A percentile compares a stretch with the other conserved stretches of the same genome.
Conservation (phyloP, 2,329 filamentous ascomycete species). For the Xylariaceae sp. region DNA sequence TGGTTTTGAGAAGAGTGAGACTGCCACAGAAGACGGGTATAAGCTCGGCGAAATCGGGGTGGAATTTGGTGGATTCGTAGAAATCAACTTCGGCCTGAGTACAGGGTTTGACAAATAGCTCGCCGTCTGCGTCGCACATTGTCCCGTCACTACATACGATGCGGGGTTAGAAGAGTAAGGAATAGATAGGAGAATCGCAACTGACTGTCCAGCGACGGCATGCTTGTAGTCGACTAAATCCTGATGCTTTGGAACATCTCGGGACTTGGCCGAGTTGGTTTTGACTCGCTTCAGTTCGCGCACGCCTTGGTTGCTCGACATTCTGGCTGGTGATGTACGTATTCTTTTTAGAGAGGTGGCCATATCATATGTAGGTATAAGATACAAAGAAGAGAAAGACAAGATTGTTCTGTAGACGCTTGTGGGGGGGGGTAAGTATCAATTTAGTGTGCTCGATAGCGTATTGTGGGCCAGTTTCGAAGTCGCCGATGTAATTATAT, state of each 20-base stretch:
- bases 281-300: conserved; percentile 23
- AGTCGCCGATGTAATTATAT: too few species aligned
- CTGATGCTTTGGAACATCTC: conserved; percentile 49
- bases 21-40: conserved; percentile 85
- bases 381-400: background rate
- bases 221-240: conserved; percentile 65
- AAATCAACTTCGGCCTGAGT: conserved; percentile 80
- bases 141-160: conserved; percentile 68
- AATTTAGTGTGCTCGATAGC: background rate
- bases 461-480: too few species aligned
- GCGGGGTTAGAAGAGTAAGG: conserved; percentile 18
- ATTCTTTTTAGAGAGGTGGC: conserved; percentile 14
- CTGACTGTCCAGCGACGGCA: conserved; percentile 81
- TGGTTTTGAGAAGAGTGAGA: conserved; percentile 58
- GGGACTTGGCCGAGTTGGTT: conserved; percentile 20
- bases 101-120: conserved; percentile 91
- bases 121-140: conserved; percentile 74
- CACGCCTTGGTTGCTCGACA: conserved; percentile 18
- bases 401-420: background rate
- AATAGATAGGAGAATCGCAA: conserved; percentile 23
- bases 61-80: conserved; percentile 67
- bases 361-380: conserved; percentile 4
- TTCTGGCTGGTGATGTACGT: conserved; percentile 14
- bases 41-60: conserved; percentile 69
- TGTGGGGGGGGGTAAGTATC: background rate